These are phyloP conservation scores for Rosa rugosa DNA, from an alignment of 306 rosid species.

Conservation along the genomic window DNA sequence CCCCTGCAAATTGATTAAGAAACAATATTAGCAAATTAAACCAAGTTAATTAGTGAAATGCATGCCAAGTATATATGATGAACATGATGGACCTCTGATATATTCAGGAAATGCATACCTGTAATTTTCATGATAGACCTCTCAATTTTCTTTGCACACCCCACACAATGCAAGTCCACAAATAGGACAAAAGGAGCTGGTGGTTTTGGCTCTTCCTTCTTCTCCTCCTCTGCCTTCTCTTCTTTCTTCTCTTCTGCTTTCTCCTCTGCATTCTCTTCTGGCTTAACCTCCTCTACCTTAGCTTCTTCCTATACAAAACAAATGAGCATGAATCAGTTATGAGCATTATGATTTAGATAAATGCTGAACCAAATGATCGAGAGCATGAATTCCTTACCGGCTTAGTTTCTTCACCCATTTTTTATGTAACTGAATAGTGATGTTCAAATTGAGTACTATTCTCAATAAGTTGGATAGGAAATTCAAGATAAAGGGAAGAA, in stretches of 20 bases:
- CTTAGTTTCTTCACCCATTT: slow-evolving; percentile 77
- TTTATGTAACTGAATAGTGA: slow-evolving; percentile 15
- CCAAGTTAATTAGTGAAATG: not conserved
- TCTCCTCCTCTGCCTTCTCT: slow-evolving; percentile 32
- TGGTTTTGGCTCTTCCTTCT: slow-evolving; percentile 60
- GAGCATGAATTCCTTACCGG: slow-evolving; percentile 41
- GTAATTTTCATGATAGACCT: slow-evolving; percentile 60
- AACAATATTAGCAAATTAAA: not conserved
- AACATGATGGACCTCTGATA: not conserved
- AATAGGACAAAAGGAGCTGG: slow-evolving; percentile 59
- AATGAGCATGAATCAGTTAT: not conserved
- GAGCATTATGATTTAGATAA: not conserved
- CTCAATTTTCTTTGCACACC: slow-evolving; percentile 86
- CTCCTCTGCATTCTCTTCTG: slow-evolving; percentile 27
- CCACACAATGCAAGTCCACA: slow-evolving; percentile 84
- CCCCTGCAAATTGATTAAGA: slow-evolving; percentile 43
- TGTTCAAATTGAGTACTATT: not conserved
- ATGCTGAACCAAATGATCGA: not conserved
- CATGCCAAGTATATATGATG: not conserved
- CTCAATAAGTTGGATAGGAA: slow-evolving; percentile 22
- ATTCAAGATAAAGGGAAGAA: not conserved
- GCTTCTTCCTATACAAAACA: slow-evolving; percentile 33
- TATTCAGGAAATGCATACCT: slow-evolving; percentile 38
- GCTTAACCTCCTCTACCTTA: slow-evolving; percentile 37
- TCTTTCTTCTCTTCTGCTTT: slow-evolving; percentile 15